Percentiles rank a stretch among this genome's conserved stretches.
Evolutionary conservation across 176 grass and related monocot species (phyloP).

Genomic region (Rhynchospora pubera): DNA sequence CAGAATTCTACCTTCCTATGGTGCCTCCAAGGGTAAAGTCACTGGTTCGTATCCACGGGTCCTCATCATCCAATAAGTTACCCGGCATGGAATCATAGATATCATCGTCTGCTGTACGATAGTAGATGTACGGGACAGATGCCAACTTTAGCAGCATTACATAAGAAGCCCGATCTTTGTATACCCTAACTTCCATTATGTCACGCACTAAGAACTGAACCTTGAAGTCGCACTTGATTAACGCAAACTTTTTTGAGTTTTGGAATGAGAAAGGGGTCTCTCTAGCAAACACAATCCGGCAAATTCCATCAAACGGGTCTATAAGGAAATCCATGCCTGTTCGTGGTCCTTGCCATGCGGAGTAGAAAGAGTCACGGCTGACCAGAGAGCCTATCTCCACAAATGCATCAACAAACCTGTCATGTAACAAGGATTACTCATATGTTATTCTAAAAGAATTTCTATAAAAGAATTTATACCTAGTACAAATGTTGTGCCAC

Average conservation of each 20-base stretch:
- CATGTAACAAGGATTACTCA: background rate
- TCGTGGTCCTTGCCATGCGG: slow-evolving; percentile 45
- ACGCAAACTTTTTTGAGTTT: slow-evolving; percentile 20
- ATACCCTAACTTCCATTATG: slow-evolving; percentile 33
- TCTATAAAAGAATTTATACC: background rate
- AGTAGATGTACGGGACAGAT: slow-evolving; percentile 32
- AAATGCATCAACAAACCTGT: slow-evolving; percentile 42
- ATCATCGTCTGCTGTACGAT: slow-evolving; percentile 86
- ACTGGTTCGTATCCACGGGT: slow-evolving; percentile 74
- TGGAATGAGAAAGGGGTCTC: slow-evolving; percentile 49
- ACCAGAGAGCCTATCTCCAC: slow-evolving; percentile 52
- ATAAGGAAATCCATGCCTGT: slow-evolving; percentile 45
- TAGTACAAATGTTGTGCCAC: background rate
- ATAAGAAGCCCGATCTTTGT: slow-evolving; percentile 20
- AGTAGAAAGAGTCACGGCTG: slow-evolving; percentile 32
- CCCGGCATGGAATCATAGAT: slow-evolving; percentile 49
- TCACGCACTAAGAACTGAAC: slow-evolving; percentile 56
- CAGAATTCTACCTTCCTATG: slow-evolving; percentile 34
- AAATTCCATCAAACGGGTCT: slow-evolving; percentile 65
- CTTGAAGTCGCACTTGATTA: slow-evolving; percentile 65
- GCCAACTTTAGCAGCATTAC: slow-evolving; percentile 41
- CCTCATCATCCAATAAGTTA: slow-evolving; percentile 65
- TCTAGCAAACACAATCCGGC: slow-evolving; percentile 49
- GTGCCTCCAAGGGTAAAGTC: slow-evolving; percentile 57
- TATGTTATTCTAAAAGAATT: background rate